Conservation (phyloP, 768 basidiomycete genomes). For the Steccherinum ochraceum region DNA sequence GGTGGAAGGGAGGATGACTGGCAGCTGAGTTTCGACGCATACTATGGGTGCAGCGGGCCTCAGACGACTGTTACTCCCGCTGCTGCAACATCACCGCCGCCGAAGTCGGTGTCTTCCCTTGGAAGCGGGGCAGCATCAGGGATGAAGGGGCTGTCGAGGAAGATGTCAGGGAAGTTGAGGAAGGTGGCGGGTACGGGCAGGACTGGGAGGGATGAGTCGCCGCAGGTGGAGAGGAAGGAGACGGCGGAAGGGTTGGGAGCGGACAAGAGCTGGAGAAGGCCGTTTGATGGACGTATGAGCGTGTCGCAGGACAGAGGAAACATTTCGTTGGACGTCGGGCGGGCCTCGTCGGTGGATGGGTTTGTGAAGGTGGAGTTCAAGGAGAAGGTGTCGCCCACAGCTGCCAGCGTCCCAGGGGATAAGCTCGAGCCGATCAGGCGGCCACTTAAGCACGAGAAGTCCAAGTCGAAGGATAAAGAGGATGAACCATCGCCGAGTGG, state of each 20-base stretch:
- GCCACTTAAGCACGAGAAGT: not conserved
- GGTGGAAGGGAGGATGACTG: constrained; percentile 37
- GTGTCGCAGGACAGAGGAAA: not conserved
- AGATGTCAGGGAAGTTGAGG: constrained; percentile 31
- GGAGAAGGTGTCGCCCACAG: not conserved
- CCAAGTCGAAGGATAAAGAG: constrained; percentile 12
- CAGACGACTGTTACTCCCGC: not conserved
- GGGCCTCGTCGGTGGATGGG: constrained; percentile 9
- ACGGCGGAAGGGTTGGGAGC: constrained; percentile 7
- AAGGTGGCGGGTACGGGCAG: constrained; percentile 12
- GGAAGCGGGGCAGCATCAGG: constrained; percentile 8
- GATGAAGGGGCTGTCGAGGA: constrained; percentile 25
- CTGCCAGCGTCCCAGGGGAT: constrained; percentile 2
- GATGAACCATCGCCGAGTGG: constrained; percentile 22
- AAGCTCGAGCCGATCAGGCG: constrained; percentile 4
- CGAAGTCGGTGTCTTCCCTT: not conserved
- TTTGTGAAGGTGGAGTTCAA: constrained; percentile 5
- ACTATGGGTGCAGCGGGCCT: constrained; percentile 5
- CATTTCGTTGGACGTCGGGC: not conserved
- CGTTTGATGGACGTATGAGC: constrained; percentile 11
- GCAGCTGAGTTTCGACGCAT: constrained; percentile 9
- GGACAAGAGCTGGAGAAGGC: constrained; percentile 12
- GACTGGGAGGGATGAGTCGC: constrained; percentile 4
- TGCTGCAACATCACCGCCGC: not conserved
- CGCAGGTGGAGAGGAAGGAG: constrained; percentile 1